Evolutionary conservation across 2,329 filamentous ascomycete species (phyloP), one percentile per base, ranked within the genome.

Genomic region (Dactylella cylindrospora): DNA sequence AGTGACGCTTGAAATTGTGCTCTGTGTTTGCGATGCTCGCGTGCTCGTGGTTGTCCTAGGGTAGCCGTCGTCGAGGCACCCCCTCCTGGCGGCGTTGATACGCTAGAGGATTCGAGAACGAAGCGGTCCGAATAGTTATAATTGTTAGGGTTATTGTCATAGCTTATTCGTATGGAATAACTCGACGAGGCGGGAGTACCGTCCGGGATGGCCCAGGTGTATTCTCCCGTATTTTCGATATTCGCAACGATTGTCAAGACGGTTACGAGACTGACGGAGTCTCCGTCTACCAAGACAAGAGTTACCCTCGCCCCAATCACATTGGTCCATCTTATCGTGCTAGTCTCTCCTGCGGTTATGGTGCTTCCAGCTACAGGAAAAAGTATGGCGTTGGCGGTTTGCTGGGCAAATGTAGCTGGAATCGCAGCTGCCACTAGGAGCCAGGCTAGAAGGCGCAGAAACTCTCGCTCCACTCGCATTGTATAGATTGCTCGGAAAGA

Each of bases 51-150:
- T n/a, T n/a, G n/a, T n/a, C n/a, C n/a, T n/a, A n/a, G n/a, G n/a
- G n/a, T n/a, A n/a, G n/a, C n/a, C n/a, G n/a, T n/a, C n/a, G n/a
- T n/a, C n/a, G n/a, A n/a, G n/a, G n/a, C n/a, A n/a, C n/a, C n/a
- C n/a, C n/a, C n/a, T n/a, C n/a, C n/a, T n/a, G n/a, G n/a, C n/a
- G n/a, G n/a, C n/a, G n/a, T n/a, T n/a, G n/a, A n/a, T n/a, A n/a
- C n/a, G n/a, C n/a, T n/a, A n/a, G n/a, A n/a, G n/a, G n/a, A n/a
- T n/a, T 32, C 43, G 20, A 62, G 50, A 7, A 19, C 25, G 26
- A 62, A 62, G 10, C 57, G 47, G 20, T 50, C 57, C 13, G 49
- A 54, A 36, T 62, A 62, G 12, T 62, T 62, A 15, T 33, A 62
- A 19, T 62, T 49, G 2, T 15, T 25, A 3, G 57, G 57, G n/a